A percentile compares a stretch with the other conserved stretches of the same genome.
phyloP scores from a whole-genome alignment of 768 basidiomycete genomes.

The Termitomyces sp. region DNA sequence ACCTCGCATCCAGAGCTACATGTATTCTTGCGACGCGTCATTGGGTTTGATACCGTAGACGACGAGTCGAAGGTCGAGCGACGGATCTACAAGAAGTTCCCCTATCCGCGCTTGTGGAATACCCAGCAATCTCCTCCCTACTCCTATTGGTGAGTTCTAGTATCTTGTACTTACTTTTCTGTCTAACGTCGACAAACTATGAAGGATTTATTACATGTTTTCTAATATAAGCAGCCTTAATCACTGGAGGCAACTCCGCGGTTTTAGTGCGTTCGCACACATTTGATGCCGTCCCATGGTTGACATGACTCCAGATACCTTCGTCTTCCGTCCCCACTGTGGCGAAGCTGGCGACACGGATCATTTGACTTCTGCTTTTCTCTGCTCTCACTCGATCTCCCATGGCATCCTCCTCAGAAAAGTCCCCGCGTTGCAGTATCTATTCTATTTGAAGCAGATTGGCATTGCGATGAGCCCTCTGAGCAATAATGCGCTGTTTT shows the following conservation, averaged over 20 bases:
- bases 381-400: slow-evolving; percentile 96
- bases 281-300: neutral
- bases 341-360: slow-evolving; percentile 99
- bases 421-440: slow-evolving; percentile 93
- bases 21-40: slow-evolving; percentile 88
- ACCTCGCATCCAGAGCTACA: slow-evolving; percentile 89
- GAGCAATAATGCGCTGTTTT: slow-evolving; percentile 95
- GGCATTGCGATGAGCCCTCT: slow-evolving; percentile 98
- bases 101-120: slow-evolving; percentile 88
- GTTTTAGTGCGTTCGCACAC: slow-evolving; percentile 63
- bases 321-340: slow-evolving; percentile 93
- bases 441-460: slow-evolving; percentile 98
- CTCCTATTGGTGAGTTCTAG: slow-evolving; percentile 75
- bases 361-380: slow-evolving; percentile 92
- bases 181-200: slow-evolving; percentile 1
- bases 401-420: slow-evolving; percentile 98
- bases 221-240: slow-evolving; percentile 95
- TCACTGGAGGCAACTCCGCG: slow-evolving; percentile 80
- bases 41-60: slow-evolving; percentile 98
- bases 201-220: slow-evolving; percentile 95
- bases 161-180: neutral
- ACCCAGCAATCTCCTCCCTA: slow-evolving; percentile 88
- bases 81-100: slow-evolving; percentile 90
- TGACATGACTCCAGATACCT: slow-evolving; percentile 60
- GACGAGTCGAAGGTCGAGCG: slow-evolving; percentile 95